Percentiles rank a stretch among this genome's conserved stretches.
These are phyloP conservation scores for Berkeleyomyces basicola DNA, from an alignment of 2,329 filamentous ascomycete genomes.

Conservation along the genomic window DNA sequence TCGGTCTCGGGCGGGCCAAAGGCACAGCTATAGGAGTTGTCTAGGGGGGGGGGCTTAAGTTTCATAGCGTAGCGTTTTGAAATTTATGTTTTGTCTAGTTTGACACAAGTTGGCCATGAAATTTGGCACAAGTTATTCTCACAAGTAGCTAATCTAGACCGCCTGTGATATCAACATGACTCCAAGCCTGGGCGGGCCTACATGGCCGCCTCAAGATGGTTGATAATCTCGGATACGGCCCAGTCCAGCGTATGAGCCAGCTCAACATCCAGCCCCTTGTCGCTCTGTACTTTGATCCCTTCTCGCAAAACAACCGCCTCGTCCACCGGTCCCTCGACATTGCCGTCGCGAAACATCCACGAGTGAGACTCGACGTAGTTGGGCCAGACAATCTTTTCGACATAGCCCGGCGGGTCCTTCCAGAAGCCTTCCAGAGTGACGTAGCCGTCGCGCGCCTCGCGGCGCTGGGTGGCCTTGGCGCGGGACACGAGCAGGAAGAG, in stretches of 20 bases:
- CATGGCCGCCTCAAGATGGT: neutral
- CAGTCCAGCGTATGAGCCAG: slow-evolving; percentile 49
- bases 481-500: slow-evolving; percentile 62
- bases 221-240: slow-evolving; percentile 47
- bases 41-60: neutral
- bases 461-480: slow-evolving; percentile 42
- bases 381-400: slow-evolving; percentile 90
- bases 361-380: slow-evolving; percentile 71
- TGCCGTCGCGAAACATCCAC: slow-evolving; percentile 57
- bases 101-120: too few species aligned
- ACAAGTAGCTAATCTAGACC: too few species aligned
- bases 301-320: slow-evolving; percentile 27
- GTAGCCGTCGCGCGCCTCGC: slow-evolving; percentile 57
- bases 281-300: slow-evolving; percentile 33
- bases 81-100: neutral
- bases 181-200: neutral
- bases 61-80: neutral
- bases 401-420: slow-evolving; percentile 85
- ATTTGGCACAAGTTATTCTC: too few species aligned
- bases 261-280: slow-evolving; percentile 31
- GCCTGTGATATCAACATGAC: neutral
- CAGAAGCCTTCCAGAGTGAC: slow-evolving; percentile 82
- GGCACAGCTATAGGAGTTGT: neutral
- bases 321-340: slow-evolving; percentile 45
- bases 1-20: neutral